Percentiles rank a stretch among this genome's conserved stretches.
Conservation (phyloP, 2,329 filamentous ascomycete species). For the Botrytis tulipae region DNA sequence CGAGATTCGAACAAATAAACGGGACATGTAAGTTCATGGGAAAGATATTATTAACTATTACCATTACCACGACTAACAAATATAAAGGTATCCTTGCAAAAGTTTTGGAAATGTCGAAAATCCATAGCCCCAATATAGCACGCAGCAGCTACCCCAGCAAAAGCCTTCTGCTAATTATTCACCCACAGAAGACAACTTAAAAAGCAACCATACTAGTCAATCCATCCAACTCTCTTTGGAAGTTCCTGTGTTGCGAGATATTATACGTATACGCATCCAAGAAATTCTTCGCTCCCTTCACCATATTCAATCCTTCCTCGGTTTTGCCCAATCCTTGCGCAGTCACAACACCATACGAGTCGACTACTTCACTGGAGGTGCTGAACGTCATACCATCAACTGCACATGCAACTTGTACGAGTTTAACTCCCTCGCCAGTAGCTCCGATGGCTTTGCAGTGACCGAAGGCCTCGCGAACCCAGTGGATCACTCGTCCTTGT, state of each 20-base stretch:
- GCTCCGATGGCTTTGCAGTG: conserved; percentile 79
- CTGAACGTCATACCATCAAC: conserved; percentile 48
- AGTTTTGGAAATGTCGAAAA: not conserved
- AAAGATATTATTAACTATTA: not conserved
- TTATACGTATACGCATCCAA: conserved; percentile 67
- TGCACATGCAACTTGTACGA: conserved; percentile 52
- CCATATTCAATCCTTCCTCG: conserved; percentile 60
- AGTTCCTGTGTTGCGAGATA: conserved; percentile 72
- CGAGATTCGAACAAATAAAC: fast-evolving
- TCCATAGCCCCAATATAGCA: not conserved
- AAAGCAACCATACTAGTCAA: conserved; percentile 66
- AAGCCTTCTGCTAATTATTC: not conserved
- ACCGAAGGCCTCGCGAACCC: conserved; percentile 76
- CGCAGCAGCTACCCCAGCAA: not conserved
- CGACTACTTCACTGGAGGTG: conserved; percentile 47
- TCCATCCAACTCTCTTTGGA: conserved; percentile 70
- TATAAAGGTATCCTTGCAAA: not conserved
- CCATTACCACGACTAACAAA: not conserved
- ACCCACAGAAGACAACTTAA: conserved; percentile 39
- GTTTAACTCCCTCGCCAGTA: conserved; percentile 66
- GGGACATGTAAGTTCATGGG: too few species aligned
- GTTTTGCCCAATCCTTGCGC: conserved; percentile 46
- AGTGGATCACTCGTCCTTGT: conserved; percentile 72
- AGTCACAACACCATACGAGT: conserved; percentile 78
- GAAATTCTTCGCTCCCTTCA: conserved; percentile 67